A percentile compares a stretch with the other conserved stretches of the same genome.
These are phyloP conservation scores for Cyclostephanos invisitatus DNA, from an alignment of 108 stramenopile species.

Conservation along the genomic window DNA sequence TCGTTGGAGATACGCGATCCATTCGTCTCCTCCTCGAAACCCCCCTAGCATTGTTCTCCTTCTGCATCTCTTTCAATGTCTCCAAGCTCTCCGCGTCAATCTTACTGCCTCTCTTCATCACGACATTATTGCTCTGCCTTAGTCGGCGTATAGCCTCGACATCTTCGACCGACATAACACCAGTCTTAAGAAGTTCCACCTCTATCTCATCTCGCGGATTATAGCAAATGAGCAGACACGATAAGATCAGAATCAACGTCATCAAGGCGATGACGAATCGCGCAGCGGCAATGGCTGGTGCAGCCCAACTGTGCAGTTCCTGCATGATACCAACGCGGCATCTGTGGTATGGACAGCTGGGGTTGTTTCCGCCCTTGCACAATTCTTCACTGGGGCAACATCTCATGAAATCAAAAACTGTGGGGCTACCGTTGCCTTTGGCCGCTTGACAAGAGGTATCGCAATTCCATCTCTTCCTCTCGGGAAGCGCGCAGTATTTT, in stretches of 20 bases:
- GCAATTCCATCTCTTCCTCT: constrained; percentile 12
- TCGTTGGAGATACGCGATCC: constrained; percentile 29
- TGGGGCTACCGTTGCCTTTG: neutral
- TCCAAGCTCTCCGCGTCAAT: constrained; percentile 8
- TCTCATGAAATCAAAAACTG: constrained; percentile 1
- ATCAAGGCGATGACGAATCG: constrained; percentile 24
- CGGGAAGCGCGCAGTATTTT: constrained; percentile 10
- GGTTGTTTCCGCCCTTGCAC: constrained; percentile 18
- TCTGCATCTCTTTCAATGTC: constrained; percentile 5
- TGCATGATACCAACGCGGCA: constrained; percentile 36
- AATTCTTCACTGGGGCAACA: constrained; percentile 40
- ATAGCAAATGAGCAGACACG: constrained; percentile 50
- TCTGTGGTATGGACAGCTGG: constrained; percentile 39
- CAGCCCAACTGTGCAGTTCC: constrained; percentile 14
- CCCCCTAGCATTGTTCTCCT: neutral
- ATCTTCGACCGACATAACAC: constrained; percentile 39
- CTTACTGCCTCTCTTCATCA: constrained; percentile 7
- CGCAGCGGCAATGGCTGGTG: constrained; percentile 20
- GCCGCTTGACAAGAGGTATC: constrained; percentile 22
- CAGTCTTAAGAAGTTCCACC: constrained; percentile 41
- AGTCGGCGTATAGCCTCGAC: constrained; percentile 29
- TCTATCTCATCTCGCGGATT: constrained; percentile 52
- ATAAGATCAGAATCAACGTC: constrained; percentile 30
- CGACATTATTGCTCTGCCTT: constrained; percentile 13
- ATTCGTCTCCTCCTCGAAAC: constrained; percentile 3